These are phyloP conservation scores for Paxillus rubicundulus DNA, from an alignment of 768 basidiomycete genomes.

Conservation along the genomic window DNA sequence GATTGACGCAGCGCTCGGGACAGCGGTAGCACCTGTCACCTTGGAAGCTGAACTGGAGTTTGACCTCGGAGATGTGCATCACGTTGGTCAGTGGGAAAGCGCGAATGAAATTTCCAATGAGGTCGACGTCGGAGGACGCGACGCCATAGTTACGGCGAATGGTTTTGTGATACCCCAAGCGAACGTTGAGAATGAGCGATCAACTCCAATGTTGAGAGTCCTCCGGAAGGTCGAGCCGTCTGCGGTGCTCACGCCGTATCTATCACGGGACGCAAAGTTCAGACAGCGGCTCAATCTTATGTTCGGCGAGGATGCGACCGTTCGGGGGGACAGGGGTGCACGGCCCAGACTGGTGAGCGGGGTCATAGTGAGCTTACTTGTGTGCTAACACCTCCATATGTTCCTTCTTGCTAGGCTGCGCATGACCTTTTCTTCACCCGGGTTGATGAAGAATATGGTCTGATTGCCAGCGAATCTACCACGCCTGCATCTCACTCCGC, in stretches of 20 bases:
- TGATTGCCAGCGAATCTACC: conserved; percentile 2
- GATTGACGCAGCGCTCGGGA: conserved; percentile 26
- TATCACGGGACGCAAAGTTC: conserved; percentile 21
- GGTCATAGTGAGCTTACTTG: background rate
- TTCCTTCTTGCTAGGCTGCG: conserved; percentile 7
- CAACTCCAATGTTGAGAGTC: background rate
- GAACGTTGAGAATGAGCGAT: background rate
- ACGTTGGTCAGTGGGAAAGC: background rate
- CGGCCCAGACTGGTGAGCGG: conserved; percentile 21
- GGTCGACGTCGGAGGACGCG: background rate
- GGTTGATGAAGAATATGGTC: conserved; percentile 10
- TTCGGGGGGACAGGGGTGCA: conserved; percentile 23
- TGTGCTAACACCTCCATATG: background rate
- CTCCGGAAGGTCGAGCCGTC: background rate
- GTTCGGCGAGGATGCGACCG: conserved; percentile 18
- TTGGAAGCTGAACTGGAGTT: conserved; percentile 16
- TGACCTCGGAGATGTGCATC: background rate
- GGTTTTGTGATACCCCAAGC: too few relatives aligned
- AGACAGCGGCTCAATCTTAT: conserved; percentile 13
- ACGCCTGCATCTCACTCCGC: conserved; percentile 2
- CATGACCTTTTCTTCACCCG: conserved; percentile 6
- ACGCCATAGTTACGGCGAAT: background rate
- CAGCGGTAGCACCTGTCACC: conserved; percentile 17
- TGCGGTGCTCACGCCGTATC: conserved; percentile 10
- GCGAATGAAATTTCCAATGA: background rate